A percentile compares a stretch with the other conserved stretches of the same genome.
Conservation (phyloP, 768 basidiomycete species). For the Pholiota microspora region DNA sequence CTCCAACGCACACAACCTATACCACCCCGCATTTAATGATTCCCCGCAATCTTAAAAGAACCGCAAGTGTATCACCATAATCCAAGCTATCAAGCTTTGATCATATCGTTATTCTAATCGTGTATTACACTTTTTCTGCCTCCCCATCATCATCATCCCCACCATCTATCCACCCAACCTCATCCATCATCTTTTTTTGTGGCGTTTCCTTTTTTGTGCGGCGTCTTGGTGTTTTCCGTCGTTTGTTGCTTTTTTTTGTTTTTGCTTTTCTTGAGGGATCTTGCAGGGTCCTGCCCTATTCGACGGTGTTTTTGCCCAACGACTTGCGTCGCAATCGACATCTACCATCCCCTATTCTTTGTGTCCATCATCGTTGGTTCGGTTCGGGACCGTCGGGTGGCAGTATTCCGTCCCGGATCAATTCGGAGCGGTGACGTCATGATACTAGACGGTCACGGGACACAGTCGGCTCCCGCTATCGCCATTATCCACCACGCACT, state of each 20-base stretch:
- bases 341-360: neutral
- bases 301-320: too few relatives aligned
- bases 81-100: constrained; percentile 11
- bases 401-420: neutral
- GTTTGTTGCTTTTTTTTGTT: neutral
- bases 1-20: constrained; percentile 13
- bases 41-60: constrained; percentile 11
- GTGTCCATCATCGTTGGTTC: neutral
- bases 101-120: constrained; percentile 21
- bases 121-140: constrained; percentile 15
- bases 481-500: neutral
- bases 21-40: constrained; percentile 16
- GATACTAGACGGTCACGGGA: constrained; percentile 1
- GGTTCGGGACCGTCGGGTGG: neutral
- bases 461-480: neutral
- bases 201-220: constrained; percentile 4
- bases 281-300: too few relatives aligned
- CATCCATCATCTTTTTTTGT: neutral
- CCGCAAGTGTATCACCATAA: constrained; percentile 23
- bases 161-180: too few relatives aligned
- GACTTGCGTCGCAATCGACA: too few relatives aligned
- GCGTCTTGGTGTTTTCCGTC: neutral
- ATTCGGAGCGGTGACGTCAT: neutral
- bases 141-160: neutral
- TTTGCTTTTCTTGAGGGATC: neutral